Base-by-base conservation (phyloP, 2,329 filamentous ascomycete genomes). In the Hypoxylon sp. region DNA sequence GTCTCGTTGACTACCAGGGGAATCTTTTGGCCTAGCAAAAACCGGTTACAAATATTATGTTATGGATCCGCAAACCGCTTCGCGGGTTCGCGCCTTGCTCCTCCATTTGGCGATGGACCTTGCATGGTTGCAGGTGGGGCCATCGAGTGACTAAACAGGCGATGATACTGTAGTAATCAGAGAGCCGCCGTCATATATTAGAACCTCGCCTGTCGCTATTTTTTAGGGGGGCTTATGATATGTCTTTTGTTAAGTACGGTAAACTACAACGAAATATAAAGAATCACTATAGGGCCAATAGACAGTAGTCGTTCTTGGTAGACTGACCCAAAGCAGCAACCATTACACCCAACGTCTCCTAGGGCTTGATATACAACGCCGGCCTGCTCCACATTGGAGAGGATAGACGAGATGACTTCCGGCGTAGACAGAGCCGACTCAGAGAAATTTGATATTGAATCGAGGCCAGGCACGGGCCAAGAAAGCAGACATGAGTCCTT, bases 11-110 rank as follows among this genome's bases (percentile, higher is more conserved):
- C 19, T 28, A 25, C 3, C 32, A 70, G 72, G 72, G 34, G 52
- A 56, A 73, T 71, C 38, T 59, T 72, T 72, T 48, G 19, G 43
- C 72, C 72, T 38, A 43, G 14, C 14, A 28, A 30, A 23, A 23
- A 17, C 14, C 11, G 5, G 49, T 52, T 25, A 55, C 17, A n/a
- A 32, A 62, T 50, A 19, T n/a, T n/a, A n/a, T n/a, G n/a, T n/a
- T n/a, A n/a, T 25, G 55, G 60, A 48, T 60, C 64, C 64, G 48
- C 36, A 32, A 52, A 52, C 25, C 17, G 10, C 30, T 63, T 67
- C 65, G 61, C 57, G 34, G 2, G 7, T 36, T 65, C 57, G 63
- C 50, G 50, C 28, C 61, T 61, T 63, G 30, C 51, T 14, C 2
- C 49, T 60, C 11, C 36, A 30, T 56, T 36, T 34, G 32, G 25